Percentiles rank a stretch among this genome's conserved stretches.
Evolutionary conservation across 257 asterid genomes (phyloP).

Genomic region (Solanum ossicruentum): DNA sequence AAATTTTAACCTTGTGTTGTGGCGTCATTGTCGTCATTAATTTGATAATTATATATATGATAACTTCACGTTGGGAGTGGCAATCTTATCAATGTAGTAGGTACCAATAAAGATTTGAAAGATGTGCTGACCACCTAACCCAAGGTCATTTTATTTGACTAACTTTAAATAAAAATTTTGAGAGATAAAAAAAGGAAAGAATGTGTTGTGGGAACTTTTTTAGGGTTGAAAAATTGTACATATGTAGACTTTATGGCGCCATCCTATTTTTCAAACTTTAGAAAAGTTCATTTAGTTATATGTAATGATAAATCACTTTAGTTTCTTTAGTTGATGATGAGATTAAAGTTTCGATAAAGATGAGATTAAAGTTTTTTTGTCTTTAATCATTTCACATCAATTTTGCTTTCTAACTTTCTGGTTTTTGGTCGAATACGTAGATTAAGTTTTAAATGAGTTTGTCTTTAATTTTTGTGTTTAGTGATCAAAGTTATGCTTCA

Average conservation of each 20-base stretch:
- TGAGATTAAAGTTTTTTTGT: not conserved
- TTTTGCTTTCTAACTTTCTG: not conserved
- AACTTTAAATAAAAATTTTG: not conserved
- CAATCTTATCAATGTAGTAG: slow-evolving; percentile 5
- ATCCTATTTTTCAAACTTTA: slow-evolving; percentile 12
- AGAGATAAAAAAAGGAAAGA: not conserved
- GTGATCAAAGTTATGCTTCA: not conserved
- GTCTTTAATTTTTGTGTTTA: not conserved
- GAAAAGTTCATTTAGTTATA: not conserved
- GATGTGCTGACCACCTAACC: slow-evolving; percentile 20
- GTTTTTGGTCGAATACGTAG: not conserved
- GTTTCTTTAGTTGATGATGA: not conserved
- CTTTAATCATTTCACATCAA: not conserved
- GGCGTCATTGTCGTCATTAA: not conserved
- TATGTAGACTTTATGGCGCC: not conserved
- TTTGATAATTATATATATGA: not conserved
- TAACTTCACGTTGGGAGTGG: not conserved
- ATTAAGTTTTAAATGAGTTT: not conserved
- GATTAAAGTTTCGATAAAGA: not conserved
- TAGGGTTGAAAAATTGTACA: not conserved
- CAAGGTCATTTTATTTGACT: slow-evolving; percentile 7
- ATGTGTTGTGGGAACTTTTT: not conserved
- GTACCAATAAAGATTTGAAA: slow-evolving; percentile 10
- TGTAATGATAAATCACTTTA: not conserved
- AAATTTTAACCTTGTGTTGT: not conserved